phyloP scores from a whole-genome alignment of 768 basidiomycete species.

The Lactarius deliciosus region DNA sequence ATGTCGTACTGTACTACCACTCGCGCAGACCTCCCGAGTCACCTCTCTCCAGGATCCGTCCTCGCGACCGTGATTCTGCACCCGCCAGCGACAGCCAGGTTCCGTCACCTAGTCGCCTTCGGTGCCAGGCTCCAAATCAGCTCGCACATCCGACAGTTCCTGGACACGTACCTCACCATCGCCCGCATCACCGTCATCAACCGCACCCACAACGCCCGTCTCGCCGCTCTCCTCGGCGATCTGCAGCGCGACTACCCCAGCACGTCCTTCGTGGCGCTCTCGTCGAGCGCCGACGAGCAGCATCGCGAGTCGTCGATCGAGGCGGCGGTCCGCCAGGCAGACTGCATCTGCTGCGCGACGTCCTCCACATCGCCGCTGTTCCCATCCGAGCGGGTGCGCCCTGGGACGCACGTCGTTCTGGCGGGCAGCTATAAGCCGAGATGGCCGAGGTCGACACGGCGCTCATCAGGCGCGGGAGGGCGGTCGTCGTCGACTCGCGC shows the following conservation, averaged over 20 bases:
- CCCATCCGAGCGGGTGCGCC: conserved; percentile 57
- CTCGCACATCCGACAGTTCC: conserved; percentile 61
- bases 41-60: conserved; percentile 57
- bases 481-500: conserved; percentile 71
- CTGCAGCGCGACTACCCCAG: conserved; percentile 36
- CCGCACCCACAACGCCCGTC: conserved; percentile 53
- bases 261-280: conserved; percentile 21
- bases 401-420: conserved; percentile 68
- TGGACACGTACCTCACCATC: conserved; percentile 57
- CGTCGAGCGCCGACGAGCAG: conserved; percentile 21
- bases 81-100: conserved; percentile 34
- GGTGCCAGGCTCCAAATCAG: conserved; percentile 73
- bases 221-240: conserved; percentile 39
- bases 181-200: conserved; percentile 59
- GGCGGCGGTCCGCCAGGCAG: conserved; percentile 42
- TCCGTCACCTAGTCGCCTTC: conserved; percentile 56
- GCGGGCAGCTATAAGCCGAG: conserved; percentile 75
- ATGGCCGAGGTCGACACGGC: conserved; percentile 75
- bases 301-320: conserved; percentile 28
- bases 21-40: background rate
- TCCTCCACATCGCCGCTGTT: conserved; percentile 71
- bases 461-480: conserved; percentile 54
- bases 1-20: conserved; percentile 26
- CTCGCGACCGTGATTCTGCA: conserved; percentile 60
- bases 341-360: conserved; percentile 76